Evolutionary conservation across 805 yeast genomes (phyloP), one percentile per base, ranked within the genome.

Genomic region (Cyberlindnera galapagoensis): DNA sequence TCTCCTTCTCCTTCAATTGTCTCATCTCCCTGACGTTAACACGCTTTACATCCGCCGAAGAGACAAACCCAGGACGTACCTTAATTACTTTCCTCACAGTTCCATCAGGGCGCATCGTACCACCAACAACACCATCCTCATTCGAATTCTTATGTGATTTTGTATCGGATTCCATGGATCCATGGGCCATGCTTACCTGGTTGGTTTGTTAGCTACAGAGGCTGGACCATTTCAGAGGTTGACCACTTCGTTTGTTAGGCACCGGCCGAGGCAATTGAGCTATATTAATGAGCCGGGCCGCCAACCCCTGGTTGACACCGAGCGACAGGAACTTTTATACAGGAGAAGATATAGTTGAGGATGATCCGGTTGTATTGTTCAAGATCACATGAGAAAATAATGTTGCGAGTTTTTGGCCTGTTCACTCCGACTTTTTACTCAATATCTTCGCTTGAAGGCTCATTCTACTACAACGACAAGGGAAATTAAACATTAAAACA

Each of bases 101-200:
- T 2, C 55, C 56, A 36, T 52, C 55, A 12, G 49, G 21, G 24
- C 56, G 40, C 12, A 40, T 18, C 1, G 53, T 33, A 4, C 56
- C 56, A 4, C 54, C 57, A 11, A 34, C 13, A 26, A 37, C 34
- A 23, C 46, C 33, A 17, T 39, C 20, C 1, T 43, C 46, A 22
- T 33, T 18, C 19, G 6, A 18, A 22, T 40, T 34, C 13, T 38
- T 10, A 10, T 33, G 38, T 1, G 41, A n/a, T 14, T 38, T 36
- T 16, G 35, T 26, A 8, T 6, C 22, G 15, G 35, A 12, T 30
- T 34, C 24, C 24, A 15, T 15, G 5, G 6, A 26, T 31, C 23
- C 37, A 18, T 18, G 26, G 13, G n/a, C 26, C 35, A 29, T 31
- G 7, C 6, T 4, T 16, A 12, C 12, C 16, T 25, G 15, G 14